These are phyloP conservation scores for Beauveria rudraprayagi DNA, from an alignment of 2,329 filamentous ascomycete species.

Conservation along the genomic window DNA sequence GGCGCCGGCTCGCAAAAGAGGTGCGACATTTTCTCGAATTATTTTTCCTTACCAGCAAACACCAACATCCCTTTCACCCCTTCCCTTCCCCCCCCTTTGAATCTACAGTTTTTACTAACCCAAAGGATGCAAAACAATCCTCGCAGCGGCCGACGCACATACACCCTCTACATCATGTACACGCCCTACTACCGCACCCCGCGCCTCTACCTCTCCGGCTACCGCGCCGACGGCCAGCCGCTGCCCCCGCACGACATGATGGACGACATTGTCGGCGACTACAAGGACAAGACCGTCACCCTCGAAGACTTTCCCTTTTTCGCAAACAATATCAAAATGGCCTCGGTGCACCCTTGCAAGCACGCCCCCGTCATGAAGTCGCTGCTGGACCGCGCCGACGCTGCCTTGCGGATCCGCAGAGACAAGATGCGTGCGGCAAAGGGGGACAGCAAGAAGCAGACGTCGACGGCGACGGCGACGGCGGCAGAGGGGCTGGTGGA, in stretches of 20 bases:
- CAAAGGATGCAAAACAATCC: too few species aligned
- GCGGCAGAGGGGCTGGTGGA: constrained; percentile 79
- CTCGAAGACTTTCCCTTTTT: constrained; percentile 97
- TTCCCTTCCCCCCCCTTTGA: too few species aligned
- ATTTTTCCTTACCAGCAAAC: background rate
- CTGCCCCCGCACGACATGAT: constrained; percentile 82
- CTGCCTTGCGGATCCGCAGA: constrained; percentile 78
- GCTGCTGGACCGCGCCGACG: constrained; percentile 88
- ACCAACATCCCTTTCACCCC: too few species aligned
- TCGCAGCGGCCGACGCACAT: constrained; percentile 73
- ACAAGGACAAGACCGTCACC: constrained; percentile 97
- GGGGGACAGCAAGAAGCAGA: background rate
- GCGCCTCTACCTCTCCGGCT: constrained; percentile 89
- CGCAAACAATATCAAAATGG: constrained; percentile 87
- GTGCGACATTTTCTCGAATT: constrained; percentile 23
- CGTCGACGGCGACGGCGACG: constrained; percentile 19
- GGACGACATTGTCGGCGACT: constrained; percentile 93
- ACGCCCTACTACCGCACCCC: constrained; percentile 94
- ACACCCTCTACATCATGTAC: constrained; percentile 97
- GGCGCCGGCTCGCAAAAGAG: constrained; percentile 38
- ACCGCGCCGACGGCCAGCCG: constrained; percentile 69
- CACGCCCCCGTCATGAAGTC: constrained; percentile 98
- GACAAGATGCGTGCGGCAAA: constrained; percentile 60
- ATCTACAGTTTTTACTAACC: too few species aligned
- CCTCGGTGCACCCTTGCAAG: constrained; percentile 92